Conservation (phyloP, 2,329 filamentous ascomycete genomes). For the Mycosphaerelloides madeirae region DNA sequence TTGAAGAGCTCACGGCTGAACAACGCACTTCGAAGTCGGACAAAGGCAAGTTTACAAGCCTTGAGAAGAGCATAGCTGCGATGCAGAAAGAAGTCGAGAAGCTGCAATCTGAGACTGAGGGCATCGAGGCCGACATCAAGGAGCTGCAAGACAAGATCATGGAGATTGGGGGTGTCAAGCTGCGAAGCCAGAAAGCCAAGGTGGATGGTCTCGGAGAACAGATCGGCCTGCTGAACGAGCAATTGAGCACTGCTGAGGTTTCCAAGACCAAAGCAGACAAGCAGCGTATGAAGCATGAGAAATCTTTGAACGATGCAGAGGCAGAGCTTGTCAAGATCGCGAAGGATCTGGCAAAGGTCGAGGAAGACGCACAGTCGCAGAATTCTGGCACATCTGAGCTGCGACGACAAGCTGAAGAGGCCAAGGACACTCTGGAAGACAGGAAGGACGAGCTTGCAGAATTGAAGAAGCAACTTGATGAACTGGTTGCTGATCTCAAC, state of each 20-base stretch:
- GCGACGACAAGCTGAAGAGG: constrained; percentile 70
- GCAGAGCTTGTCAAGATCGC: constrained; percentile 71
- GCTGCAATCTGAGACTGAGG: constrained; percentile 78
- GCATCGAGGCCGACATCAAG: constrained; percentile 89
- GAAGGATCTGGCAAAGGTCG: constrained; percentile 70
- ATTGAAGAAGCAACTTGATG: constrained; percentile 80
- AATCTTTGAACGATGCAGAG: constrained; percentile 70
- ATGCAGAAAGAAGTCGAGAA: constrained; percentile 74
- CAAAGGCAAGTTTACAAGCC: constrained; percentile 63
- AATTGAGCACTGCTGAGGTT: constrained; percentile 80
- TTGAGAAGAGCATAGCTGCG: constrained; percentile 73
- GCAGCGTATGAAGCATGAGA: constrained; percentile 79
- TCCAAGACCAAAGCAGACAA: constrained; percentile 91
- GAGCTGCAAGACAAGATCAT: constrained; percentile 93
- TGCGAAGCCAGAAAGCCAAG: constrained; percentile 83
- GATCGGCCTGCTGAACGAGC: constrained; percentile 73
- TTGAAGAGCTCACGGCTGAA: constrained; percentile 77
- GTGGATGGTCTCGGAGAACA: constrained; percentile 86
- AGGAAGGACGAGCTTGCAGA: constrained; percentile 76
- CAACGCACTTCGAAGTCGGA: constrained; percentile 77
- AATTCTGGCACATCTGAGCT: constrained; percentile 69
- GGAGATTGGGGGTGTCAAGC: constrained; percentile 91
- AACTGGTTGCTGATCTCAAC: constrained; percentile 80
- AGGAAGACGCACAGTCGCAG: constrained; percentile 74
- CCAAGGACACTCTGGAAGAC: constrained; percentile 66